A percentile compares a stretch with the other conserved stretches of the same genome.
Evolutionary conservation across 2,329 filamentous ascomycete species (phyloP).

Genomic region (Corinectria fuckeliana): DNA sequence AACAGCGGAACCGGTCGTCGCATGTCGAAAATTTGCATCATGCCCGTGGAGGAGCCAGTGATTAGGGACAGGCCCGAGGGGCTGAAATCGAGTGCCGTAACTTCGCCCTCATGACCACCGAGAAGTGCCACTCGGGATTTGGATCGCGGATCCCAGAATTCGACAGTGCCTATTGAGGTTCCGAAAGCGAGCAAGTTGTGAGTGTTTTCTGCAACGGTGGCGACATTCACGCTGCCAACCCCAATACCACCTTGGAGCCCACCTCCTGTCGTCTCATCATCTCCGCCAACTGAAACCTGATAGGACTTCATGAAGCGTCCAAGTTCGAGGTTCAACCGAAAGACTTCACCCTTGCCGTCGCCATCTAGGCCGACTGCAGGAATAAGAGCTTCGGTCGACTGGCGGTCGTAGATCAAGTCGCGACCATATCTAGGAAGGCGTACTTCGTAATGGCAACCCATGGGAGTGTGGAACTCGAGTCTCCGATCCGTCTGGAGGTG

Average conservation of each 20-base stretch:
- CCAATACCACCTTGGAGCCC: slow-evolving; percentile 87
- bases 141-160: slow-evolving; percentile 93
- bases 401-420: slow-evolving; percentile 83
- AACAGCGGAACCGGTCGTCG: slow-evolving; percentile 85
- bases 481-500: slow-evolving; percentile 92
- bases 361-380: slow-evolving; percentile 86
- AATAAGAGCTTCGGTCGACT: slow-evolving; percentile 83
- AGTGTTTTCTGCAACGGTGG: slow-evolving; percentile 83
- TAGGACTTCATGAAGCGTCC: slow-evolving; percentile 95
- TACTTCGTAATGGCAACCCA: slow-evolving; percentile 87
- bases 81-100: slow-evolving; percentile 89
- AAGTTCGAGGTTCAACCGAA: slow-evolving; percentile 87
- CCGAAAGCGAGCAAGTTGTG: slow-evolving; percentile 94
- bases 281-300: slow-evolving; percentile 86
- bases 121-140: slow-evolving; percentile 82
- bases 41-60: slow-evolving; percentile 84
- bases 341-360: slow-evolving; percentile 90
- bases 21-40: slow-evolving; percentile 90
- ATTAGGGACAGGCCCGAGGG: slow-evolving; percentile 83
- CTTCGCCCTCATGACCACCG: slow-evolving; percentile 70
- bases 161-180: slow-evolving; percentile 92
- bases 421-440: slow-evolving; percentile 91
- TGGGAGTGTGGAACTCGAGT: slow-evolving; percentile 91
- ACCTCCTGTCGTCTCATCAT: slow-evolving; percentile 74
- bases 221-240: slow-evolving; percentile 86